These are phyloP conservation scores for Salix exigua DNA, from an alignment of 345 rosid genomes.

Conservation along the genomic window DNA sequence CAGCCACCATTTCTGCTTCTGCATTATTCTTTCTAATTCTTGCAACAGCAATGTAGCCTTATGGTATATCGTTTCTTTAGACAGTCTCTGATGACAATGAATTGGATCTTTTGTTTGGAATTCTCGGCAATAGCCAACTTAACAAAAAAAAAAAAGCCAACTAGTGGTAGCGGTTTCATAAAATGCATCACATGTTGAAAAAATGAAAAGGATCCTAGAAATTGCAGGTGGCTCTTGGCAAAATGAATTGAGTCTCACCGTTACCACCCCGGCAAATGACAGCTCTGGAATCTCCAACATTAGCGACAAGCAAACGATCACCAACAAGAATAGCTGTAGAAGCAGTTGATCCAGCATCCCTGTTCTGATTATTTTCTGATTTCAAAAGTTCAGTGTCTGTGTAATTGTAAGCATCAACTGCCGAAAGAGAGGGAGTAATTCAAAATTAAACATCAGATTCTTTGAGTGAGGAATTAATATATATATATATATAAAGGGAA, in stretches of 20 bases:
- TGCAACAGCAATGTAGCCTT: neutral
- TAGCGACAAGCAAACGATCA: slow-evolving; percentile 87
- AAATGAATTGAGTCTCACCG: slow-evolving; percentile 39
- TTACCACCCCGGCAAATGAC: slow-evolving; percentile 92
- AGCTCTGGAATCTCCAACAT: slow-evolving; percentile 99
- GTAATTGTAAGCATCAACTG: slow-evolving; percentile 93
- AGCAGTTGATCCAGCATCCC: slow-evolving; percentile 99
- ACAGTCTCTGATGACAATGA: neutral
- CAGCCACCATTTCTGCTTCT: neutral
- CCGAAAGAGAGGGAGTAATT: slow-evolving; percentile 3
- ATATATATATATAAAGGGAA: neutral
- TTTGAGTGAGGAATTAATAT: neutral
- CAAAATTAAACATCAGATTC: slow-evolving; percentile 20
- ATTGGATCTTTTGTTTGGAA: neutral
- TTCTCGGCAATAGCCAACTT: neutral
- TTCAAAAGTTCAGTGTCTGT: slow-evolving; percentile 92
- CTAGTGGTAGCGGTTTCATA: neutral
- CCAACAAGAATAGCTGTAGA: slow-evolving; percentile 96
- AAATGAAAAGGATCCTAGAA: neutral
- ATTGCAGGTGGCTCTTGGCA: neutral
- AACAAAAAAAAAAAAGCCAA: neutral
- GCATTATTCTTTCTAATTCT: neutral
- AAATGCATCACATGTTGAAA: neutral
- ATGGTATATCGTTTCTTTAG: neutral
- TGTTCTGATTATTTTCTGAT: slow-evolving; percentile 81